Evolutionary conservation across 202 grass and related monocot genomes (phyloP).

Genomic region (Zoysia matrella): DNA sequence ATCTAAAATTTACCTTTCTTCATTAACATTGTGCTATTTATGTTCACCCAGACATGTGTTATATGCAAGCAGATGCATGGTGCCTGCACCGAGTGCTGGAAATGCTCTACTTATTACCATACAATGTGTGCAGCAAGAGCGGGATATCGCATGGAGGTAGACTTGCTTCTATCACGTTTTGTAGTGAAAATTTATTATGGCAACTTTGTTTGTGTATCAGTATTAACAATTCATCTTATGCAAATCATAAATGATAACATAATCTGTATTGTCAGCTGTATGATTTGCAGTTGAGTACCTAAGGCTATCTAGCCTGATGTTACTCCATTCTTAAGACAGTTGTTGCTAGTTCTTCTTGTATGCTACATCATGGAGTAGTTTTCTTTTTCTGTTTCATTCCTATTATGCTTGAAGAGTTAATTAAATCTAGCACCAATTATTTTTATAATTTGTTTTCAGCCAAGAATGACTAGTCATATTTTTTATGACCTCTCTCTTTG

Average conservation of each 20-base stretch:
- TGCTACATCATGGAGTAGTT: slow-evolving; percentile 8
- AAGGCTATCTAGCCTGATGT: neutral
- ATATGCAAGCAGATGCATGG: slow-evolving; percentile 94
- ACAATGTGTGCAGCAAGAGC: slow-evolving; percentile 93
- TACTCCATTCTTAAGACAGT: neutral
- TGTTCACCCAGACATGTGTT: slow-evolving; percentile 68
- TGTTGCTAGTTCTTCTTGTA: neutral
- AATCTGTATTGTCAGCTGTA: neutral
- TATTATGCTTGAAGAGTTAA: slow-evolving; percentile 22
- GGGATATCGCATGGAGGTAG: slow-evolving; percentile 97
- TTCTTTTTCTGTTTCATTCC: neutral
- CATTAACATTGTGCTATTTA: slow-evolving; percentile 27
- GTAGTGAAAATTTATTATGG: slow-evolving; percentile 26
- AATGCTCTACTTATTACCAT: slow-evolving; percentile 88
- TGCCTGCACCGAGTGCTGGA: slow-evolving; percentile 87
- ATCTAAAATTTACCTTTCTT: slow-evolving; percentile 32
- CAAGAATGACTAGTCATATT: slow-evolving; percentile 18
- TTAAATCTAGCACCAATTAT: neutral
- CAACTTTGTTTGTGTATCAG: slow-evolving; percentile 8
- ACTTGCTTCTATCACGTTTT: slow-evolving; percentile 32
- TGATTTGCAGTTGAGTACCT: neutral
- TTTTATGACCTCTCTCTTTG: neutral
- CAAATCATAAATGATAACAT: slow-evolving; percentile 9
- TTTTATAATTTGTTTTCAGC: neutral
- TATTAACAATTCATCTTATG: neutral